Percentiles rank a stretch among this genome's conserved stretches.
Conservation (phyloP, 1,284 basidiomycete species). For the Moesziomyces aphidis region DNA sequence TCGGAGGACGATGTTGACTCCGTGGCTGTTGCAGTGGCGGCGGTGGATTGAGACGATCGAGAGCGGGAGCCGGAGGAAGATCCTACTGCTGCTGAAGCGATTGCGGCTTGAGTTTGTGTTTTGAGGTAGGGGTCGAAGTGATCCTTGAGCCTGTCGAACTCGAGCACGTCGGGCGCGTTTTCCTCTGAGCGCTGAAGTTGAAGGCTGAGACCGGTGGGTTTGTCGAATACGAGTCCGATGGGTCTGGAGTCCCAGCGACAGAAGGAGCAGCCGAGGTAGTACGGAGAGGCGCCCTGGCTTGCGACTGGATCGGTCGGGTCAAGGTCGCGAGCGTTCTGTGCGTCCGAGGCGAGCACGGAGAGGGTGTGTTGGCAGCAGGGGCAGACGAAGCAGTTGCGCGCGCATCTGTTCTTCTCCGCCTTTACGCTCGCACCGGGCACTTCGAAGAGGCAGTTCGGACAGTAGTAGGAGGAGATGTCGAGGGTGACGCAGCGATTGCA, state of each 20-base stretch:
- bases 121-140: conserved; percentile 56
- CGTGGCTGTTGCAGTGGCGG: conserved; percentile 1
- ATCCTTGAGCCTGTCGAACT: conserved; percentile 52
- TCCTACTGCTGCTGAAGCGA: conserved; percentile 36
- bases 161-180: conserved; percentile 41
- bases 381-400: conserved; percentile 96
- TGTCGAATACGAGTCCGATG: conserved; percentile 91
- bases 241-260: conserved; percentile 95
- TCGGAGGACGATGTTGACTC: not conserved
- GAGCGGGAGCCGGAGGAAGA: conserved; percentile 20
- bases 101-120: conserved; percentile 37
- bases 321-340: conserved; percentile 6
- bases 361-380: conserved; percentile 90
- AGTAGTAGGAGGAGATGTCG: conserved; percentile 96
- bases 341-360: conserved; percentile 84
- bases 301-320: conserved; percentile 61
- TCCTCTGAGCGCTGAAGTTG: conserved; percentile 49
- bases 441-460: conserved; percentile 98
- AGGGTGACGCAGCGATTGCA: conserved; percentile 91
- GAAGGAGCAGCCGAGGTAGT: conserved; percentile 88
- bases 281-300: conserved; percentile 81
- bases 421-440: conserved; percentile 95
- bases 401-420: conserved; percentile 96
- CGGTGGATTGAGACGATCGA: conserved; percentile 5
- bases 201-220: conserved; percentile 84